These are phyloP conservation scores for Actinomortierella ambigua DNA, from an alignment of 371 early-diverging fungal species.

Conservation along the genomic window DNA sequence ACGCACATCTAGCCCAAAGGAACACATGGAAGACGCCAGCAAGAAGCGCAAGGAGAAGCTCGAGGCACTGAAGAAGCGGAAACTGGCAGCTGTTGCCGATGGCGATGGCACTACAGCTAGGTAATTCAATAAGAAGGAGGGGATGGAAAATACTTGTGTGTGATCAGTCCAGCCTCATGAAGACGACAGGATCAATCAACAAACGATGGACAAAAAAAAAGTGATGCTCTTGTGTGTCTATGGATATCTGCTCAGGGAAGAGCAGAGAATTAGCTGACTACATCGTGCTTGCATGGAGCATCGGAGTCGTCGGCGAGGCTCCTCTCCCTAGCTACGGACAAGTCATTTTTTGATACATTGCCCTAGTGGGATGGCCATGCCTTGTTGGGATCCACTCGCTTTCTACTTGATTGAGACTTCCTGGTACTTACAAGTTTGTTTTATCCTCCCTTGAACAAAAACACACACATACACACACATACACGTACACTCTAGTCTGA, in stretches of 20 bases:
- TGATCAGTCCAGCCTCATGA: slow-evolving; percentile 4
- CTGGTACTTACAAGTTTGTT: background rate
- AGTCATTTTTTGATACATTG: too few relatives aligned
- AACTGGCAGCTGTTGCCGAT: slow-evolving; percentile 32
- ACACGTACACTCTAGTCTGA: slow-evolving; percentile 20
- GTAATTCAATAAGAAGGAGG: slow-evolving; percentile 8
- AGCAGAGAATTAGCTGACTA: too few relatives aligned
- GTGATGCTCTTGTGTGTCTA: too few relatives aligned
- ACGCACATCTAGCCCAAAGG: too few relatives aligned
- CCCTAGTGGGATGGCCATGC: too few relatives aligned
- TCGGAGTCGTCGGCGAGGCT: too few relatives aligned
- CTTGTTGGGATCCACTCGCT: too few relatives aligned
- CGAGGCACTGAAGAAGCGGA: slow-evolving; percentile 65
- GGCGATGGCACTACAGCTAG: slow-evolving; percentile 15
- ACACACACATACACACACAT: background rate
- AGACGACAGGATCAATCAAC: background rate
- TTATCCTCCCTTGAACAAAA: background rate
- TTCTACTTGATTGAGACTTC: background rate
- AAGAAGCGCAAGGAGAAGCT: slow-evolving; percentile 73
- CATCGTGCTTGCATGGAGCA: too few relatives aligned
- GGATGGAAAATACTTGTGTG: background rate
- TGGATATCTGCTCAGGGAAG: too few relatives aligned
- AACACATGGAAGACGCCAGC: slow-evolving; percentile 69
- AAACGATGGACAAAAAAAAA: background rate
- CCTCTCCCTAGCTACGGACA: background rate